A percentile compares a stretch with the other conserved stretches of the same genome.
Evolutionary conservation across 768 basidiomycete genomes (phyloP).

Genomic region (Boletus bicolor): DNA sequence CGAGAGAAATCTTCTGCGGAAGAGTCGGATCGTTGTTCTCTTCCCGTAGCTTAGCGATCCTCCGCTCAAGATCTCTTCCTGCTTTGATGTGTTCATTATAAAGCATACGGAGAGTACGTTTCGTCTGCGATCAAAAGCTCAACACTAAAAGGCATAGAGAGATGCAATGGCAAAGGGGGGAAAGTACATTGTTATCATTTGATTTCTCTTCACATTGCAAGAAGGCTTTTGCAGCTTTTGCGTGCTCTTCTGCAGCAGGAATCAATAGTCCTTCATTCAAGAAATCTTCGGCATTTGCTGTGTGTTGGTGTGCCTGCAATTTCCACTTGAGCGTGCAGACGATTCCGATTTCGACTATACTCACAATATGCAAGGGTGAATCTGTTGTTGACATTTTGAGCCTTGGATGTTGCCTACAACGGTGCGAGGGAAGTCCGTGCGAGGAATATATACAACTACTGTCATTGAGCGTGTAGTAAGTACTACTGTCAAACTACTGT

Average conservation of each 20-base stretch:
- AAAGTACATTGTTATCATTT: slow-evolving; percentile 64
- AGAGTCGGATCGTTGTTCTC: slow-evolving; percentile 76
- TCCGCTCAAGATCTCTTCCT: slow-evolving; percentile 67
- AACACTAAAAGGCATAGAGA: slow-evolving; percentile 1
- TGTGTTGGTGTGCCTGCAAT: slow-evolving; percentile 77
- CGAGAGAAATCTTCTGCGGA: slow-evolving; percentile 53
- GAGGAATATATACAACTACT: background rate
- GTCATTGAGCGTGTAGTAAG: background rate
- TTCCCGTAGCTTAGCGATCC: slow-evolving; percentile 65
- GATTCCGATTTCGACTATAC: background rate
- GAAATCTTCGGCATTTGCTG: slow-evolving; percentile 75
- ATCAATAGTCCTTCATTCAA: slow-evolving; percentile 63
- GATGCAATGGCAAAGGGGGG: background rate
- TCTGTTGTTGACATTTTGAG: slow-evolving; percentile 36
- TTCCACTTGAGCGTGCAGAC: slow-evolving; percentile 3
- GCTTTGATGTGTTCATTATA: slow-evolving; percentile 72
- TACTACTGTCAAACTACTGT: background rate
- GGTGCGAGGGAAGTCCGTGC: background rate
- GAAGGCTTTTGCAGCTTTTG: slow-evolving; percentile 75
- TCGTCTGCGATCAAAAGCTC: slow-evolving; percentile 48
- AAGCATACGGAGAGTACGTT: slow-evolving; percentile 71
- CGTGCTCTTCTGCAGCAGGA: slow-evolving; percentile 69
- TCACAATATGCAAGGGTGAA: slow-evolving; percentile 53
- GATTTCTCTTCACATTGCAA: slow-evolving; percentile 69
- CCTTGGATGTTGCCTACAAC: background rate